Evolutionary conservation across 345 rosid genomes (phyloP).

Genomic region (Psidium guajava): DNA sequence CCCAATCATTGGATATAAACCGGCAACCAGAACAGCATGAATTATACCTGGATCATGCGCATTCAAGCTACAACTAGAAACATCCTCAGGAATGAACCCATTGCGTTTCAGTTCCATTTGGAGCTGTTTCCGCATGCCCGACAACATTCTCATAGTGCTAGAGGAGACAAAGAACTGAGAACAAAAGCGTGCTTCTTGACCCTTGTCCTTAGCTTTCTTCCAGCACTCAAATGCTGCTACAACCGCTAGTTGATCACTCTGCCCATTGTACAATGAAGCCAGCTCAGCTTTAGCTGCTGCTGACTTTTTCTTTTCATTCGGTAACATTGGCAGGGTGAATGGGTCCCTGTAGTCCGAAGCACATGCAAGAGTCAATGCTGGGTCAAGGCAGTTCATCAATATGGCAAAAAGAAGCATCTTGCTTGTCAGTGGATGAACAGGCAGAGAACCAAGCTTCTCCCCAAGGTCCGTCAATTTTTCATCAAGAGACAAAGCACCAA

Average conservation of each 20-base stretch:
- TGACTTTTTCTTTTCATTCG: slow-evolving; percentile 64
- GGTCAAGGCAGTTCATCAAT: slow-evolving; percentile 87
- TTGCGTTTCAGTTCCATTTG: slow-evolving; percentile 49
- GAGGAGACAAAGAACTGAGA: slow-evolving; percentile 67
- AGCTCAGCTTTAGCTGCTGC: slow-evolving; percentile 64
- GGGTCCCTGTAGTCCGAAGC: slow-evolving; percentile 88
- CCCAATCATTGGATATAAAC: slow-evolving; percentile 84
- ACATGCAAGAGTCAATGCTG: slow-evolving; percentile 92
- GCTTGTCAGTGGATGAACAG: slow-evolving; percentile 88
- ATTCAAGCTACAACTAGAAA: slow-evolving; percentile 49
- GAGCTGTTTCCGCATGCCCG: slow-evolving; percentile 81
- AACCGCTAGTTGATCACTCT: slow-evolving; percentile 87
- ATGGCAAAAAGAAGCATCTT: slow-evolving; percentile 91
- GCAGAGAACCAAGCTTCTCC: slow-evolving; percentile 71
- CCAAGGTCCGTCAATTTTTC: slow-evolving; percentile 86
- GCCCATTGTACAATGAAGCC: slow-evolving; percentile 72
- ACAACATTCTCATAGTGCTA: slow-evolving; percentile 64
- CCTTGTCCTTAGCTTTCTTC: slow-evolving; percentile 64
- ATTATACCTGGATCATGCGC: slow-evolving; percentile 67
- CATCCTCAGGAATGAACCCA: slow-evolving; percentile 53
- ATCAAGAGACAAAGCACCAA: slow-evolving; percentile 72
- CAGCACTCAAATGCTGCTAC: slow-evolving; percentile 90
- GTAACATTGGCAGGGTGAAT: slow-evolving; percentile 70
- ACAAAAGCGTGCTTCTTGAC: slow-evolving; percentile 53
- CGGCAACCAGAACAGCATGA: slow-evolving; percentile 75